Conservation (phyloP, 345 rosid species). For the Citrus unshiu region DNA sequence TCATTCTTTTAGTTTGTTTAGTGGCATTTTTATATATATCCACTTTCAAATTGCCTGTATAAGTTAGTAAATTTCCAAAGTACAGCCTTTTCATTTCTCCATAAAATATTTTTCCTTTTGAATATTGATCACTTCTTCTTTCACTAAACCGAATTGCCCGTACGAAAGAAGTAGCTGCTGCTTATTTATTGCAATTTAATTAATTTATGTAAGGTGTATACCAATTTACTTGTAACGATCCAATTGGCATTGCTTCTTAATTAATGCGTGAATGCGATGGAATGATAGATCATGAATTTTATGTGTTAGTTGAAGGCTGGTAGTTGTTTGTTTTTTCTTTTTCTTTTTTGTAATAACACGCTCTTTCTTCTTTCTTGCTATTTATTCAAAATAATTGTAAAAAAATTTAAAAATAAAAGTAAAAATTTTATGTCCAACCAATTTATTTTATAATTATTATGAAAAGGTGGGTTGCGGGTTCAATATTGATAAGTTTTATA, state of each 20-base stretch:
- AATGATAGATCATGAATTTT: neutral
- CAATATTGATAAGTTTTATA: neutral
- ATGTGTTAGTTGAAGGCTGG: constrained; percentile 24
- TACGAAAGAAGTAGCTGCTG: no score
- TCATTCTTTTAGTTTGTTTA: no score
- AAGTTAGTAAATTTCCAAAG: neutral
- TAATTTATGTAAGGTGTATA: no score
- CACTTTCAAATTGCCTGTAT: no score
- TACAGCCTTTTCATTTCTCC: neutral
- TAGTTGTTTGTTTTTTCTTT: constrained; percentile 5
- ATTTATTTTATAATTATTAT: neutral
- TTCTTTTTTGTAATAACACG: neutral
- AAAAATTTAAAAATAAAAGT: neutral
- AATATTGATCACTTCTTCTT: no score
- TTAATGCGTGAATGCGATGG: neutral
- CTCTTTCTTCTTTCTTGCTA: neutral
- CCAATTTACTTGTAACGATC: neutral
- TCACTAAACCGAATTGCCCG: no score
- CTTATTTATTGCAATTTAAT: no score
- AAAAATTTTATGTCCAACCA: neutral
- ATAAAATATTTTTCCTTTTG: neutral
- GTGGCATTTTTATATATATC: no score
- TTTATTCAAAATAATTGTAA: neutral
- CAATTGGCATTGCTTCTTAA: neutral
- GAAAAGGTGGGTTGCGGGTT: neutral